Evolutionary conservation across 1,284 basidiomycete genomes (phyloP).

Genomic region (Boletellus dicymbophilus): DNA sequence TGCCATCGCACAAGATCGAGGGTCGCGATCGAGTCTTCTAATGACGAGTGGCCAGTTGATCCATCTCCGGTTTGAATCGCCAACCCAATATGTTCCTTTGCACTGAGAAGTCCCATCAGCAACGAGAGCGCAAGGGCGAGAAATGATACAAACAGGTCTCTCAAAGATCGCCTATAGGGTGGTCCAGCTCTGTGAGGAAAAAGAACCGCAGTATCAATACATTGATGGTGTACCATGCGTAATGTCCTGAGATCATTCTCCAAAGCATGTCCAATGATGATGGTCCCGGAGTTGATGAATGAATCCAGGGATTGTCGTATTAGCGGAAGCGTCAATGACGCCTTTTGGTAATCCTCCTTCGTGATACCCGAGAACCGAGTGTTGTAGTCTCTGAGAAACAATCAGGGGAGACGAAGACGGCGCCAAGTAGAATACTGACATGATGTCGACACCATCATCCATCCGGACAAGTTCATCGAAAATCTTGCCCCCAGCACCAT

Average conservation of each 20-base stretch:
- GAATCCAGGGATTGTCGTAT: conserved; percentile 68
- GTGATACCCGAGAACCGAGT: conserved; percentile 90
- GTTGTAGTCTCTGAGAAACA: conserved; percentile 73
- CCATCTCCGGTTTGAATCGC: conserved; percentile 78
- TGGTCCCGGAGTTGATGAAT: conserved; percentile 76
- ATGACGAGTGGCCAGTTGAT: conserved; percentile 77
- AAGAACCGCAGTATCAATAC: conserved; percentile 83
- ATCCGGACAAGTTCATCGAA: conserved; percentile 85
- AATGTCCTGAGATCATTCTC: conserved; percentile 92
- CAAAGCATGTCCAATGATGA: conserved; percentile 82
- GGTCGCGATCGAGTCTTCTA: conserved; percentile 84
- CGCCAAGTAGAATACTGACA: conserved; percentile 52
- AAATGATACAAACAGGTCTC: conserved; percentile 68
- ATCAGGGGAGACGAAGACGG: conserved; percentile 5
- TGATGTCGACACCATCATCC: conserved; percentile 73
- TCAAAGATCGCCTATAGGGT: conserved; percentile 77
- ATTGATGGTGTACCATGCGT: conserved; percentile 78
- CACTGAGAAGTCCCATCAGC: conserved; percentile 42
- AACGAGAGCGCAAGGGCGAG: not conserved
- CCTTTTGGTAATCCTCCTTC: conserved; percentile 56
- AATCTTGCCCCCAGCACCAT: conserved; percentile 68
- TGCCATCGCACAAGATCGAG: conserved; percentile 83
- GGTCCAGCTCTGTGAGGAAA: conserved; percentile 82
- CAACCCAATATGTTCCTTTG: conserved; percentile 74
- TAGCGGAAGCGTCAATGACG: conserved; percentile 63